Percentiles rank a stretch among this genome's conserved stretches.
These are phyloP conservation scores for Pseudocercospora fijiensis DNA, from an alignment of 2,329 filamentous ascomycete species.

Conservation along the genomic window DNA sequence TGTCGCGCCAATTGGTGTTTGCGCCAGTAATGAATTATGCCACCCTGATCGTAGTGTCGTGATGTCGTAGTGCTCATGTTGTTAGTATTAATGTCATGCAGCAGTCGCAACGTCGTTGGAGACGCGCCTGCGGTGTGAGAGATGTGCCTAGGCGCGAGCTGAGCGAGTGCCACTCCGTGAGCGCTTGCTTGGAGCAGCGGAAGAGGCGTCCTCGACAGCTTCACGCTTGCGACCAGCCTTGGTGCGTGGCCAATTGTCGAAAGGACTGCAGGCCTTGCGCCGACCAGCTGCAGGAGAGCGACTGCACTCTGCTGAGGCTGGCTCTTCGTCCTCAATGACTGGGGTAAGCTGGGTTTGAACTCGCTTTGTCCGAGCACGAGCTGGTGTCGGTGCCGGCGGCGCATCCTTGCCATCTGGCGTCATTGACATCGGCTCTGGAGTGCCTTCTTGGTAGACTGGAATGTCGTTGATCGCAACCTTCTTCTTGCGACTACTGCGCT, in stretches of 20 bases:
- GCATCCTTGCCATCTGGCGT: background rate
- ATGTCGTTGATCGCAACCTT: constrained; percentile 19
- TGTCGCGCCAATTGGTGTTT: background rate
- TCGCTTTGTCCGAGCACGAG: constrained; percentile 31
- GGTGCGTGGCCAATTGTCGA: constrained; percentile 67
- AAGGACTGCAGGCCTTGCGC: constrained; percentile 53
- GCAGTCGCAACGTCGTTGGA: background rate
- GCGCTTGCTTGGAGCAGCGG: constrained; percentile 10
- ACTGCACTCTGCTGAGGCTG: constrained; percentile 8
- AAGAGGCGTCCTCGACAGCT: background rate
- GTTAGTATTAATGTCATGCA: background rate
- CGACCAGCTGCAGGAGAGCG: constrained; percentile 12
- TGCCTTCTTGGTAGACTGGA: constrained; percentile 34
- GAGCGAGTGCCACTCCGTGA: constrained; percentile 16
- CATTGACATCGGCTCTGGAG: constrained; percentile 8
- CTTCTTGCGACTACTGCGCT: constrained; percentile 36
- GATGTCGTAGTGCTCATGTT: background rate
- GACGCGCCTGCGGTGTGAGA: background rate
- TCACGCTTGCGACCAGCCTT: constrained; percentile 46
- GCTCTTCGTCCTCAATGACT: constrained; percentile 49
- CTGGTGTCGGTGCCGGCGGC: constrained; percentile 11
- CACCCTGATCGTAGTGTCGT: background rate
- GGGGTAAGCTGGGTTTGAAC: constrained; percentile 17
- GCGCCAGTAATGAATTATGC: background rate
- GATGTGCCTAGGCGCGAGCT: background rate